These are phyloP conservation scores for Condylostoma magnum DNA, from an alignment of 169 alveolate genomes.

Conservation along the genomic window DNA sequence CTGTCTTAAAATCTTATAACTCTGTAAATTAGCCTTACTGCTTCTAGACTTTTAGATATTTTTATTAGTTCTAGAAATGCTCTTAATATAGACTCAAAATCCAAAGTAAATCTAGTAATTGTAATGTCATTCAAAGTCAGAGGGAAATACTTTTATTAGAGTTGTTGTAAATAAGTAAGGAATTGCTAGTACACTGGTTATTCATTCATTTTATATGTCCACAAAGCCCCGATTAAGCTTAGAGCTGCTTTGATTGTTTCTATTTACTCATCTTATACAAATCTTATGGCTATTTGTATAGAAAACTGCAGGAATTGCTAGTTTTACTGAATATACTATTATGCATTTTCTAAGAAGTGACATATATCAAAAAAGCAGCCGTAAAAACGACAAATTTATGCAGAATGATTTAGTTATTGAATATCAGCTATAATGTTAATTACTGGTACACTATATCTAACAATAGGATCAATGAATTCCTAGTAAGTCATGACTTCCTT, in stretches of 20 bases:
- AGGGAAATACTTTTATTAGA: no score
- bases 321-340: background rate
- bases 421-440: background rate
- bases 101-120: background rate
- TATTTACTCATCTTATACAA: background rate
- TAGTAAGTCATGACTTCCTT: background rate
- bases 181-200: no score
- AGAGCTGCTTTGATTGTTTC: background rate
- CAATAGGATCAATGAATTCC: background rate
- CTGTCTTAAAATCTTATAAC: slow-evolving; percentile 8
- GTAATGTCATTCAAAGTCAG: no score
- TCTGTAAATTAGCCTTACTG: background rate
- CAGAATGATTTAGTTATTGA: background rate
- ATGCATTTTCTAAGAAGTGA: slow-evolving; percentile 6
- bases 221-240: background rate
- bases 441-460: background rate
- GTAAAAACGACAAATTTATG: background rate
- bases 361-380: slow-evolving; percentile 10
- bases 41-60: background rate
- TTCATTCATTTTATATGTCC: slow-evolving; percentile 2
- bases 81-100: background rate
- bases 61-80: slow-evolving; percentile 15
- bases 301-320: background rate
- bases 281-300: background rate
- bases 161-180: no score